phyloP scores from a whole-genome alignment of 352 stramenopile genomes.

The Pythium coloratum region DNA sequence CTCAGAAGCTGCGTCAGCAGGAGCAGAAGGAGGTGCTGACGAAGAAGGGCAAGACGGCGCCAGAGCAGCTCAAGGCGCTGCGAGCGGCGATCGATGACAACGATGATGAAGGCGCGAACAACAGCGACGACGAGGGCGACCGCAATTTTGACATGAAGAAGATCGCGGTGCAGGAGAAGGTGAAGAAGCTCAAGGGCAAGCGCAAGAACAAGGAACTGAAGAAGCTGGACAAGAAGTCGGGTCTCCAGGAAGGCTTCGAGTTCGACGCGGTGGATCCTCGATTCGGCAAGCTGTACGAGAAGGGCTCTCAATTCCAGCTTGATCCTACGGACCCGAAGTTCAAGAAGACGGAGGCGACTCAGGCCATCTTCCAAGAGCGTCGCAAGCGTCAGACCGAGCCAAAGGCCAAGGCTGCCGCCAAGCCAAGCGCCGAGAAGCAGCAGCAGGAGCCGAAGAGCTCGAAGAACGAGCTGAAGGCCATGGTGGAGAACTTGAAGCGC shows the following conservation, averaged over 20 bases:
- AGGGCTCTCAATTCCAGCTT: conserved; percentile 76
- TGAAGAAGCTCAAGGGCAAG: conserved; percentile 76
- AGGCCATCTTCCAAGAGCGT: conserved; percentile 79
- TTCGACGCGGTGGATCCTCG: conserved; percentile 76
- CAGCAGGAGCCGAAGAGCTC: conserved; percentile 13
- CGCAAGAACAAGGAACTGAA: conserved; percentile 74
- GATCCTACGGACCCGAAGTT: conserved; percentile 86
- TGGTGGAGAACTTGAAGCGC: conserved; percentile 85
- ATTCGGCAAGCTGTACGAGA: conserved; percentile 75
- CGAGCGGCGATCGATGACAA: conserved; percentile 57
- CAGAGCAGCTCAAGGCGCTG: conserved; percentile 53
- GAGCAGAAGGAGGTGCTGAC: conserved; percentile 73
- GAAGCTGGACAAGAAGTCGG: conserved; percentile 63
- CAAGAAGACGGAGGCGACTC: conserved; percentile 76
- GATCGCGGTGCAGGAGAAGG: conserved; percentile 72
- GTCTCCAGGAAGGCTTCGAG: conserved; percentile 72
- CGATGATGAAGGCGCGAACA: conserved; percentile 34
- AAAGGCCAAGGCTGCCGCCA: conserved; percentile 8
- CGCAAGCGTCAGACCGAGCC: conserved; percentile 59
- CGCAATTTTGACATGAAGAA: conserved; percentile 88
- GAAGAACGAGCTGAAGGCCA: conserved; percentile 55
- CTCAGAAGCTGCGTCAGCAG: conserved; percentile 58
- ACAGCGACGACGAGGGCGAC: conserved; percentile 41
- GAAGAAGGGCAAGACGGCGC: conserved; percentile 45
- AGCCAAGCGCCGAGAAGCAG: neutral